Base-by-base conservation (phyloP, 345 rosid genomes). In the Euphorbia tirucalli region DNA sequence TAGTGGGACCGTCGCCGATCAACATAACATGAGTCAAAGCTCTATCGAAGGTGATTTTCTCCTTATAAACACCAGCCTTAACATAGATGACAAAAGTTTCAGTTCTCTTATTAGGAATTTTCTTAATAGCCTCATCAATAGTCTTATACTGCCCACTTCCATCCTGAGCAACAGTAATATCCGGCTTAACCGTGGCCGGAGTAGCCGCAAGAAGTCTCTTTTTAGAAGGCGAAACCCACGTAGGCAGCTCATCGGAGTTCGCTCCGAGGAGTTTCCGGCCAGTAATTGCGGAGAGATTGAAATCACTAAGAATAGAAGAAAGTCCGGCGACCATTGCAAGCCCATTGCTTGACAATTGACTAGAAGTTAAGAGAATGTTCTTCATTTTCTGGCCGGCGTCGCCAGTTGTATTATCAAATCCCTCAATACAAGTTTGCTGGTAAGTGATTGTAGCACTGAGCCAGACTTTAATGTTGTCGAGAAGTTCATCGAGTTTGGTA, bases 371-470 rank as follows among this genome's bases (percentile, higher is more conserved):
- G 66, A 91, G 65, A 28, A 87, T 31, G 11, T 70, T 48, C 59
- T 61, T 76, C 90, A 94, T 87, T 24, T 87, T 88, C 13, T 75
- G 27, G 0, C 78, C 84, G 0, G 87, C 86, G 0, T 62, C 59
- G 2, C 77, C 79, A 0, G 88, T 82, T 0, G 88, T 83, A 73
- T 94, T 90, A 16, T 73, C 71, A 61, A 94, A 91, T 2, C 89
- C 87, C 5, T 94, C 97, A 16, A 88, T 35, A 74, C 98, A 94
- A 10, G 89, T 92, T 37, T 90, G 82, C 67, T 91, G 90, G 73
- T 83, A 90, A 0, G 96, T 93, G 11, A 85, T 61, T 14, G 98
- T 80, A 30, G 92, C 97, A 50, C 96, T 89, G 7, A 90, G 84
- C 97, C 94, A 91, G 60, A 85, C 71, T 52, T 81, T 78, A 57